Percentiles rank a stretch among this genome's conserved stretches.
phyloP scores from a whole-genome alignment of 2,329 filamentous ascomycete genomes.

The Stemphylium beticola region DNA sequence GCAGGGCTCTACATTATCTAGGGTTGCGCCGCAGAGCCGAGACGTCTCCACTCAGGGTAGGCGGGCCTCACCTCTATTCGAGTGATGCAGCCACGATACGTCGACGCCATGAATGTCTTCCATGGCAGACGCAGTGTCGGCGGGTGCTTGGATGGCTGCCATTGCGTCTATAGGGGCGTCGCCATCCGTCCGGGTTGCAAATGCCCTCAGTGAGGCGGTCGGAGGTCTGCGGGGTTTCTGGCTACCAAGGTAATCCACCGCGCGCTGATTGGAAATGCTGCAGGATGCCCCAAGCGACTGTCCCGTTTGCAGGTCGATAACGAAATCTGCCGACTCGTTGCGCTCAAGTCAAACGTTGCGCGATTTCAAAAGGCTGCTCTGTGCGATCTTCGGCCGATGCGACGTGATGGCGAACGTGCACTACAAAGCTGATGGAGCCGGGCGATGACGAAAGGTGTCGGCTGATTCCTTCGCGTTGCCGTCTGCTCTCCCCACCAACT shows the following conservation, averaged over 20 bases:
- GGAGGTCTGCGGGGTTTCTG: slow-evolving; percentile 38
- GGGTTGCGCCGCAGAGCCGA: slow-evolving; percentile 24
- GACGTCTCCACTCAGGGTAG: slow-evolving; percentile 30
- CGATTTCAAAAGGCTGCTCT: slow-evolving; percentile 13
- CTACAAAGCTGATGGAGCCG: slow-evolving; percentile 10
- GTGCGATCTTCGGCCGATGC: slow-evolving; percentile 23
- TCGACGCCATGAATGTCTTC: slow-evolving; percentile 83
- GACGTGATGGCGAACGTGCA: slow-evolving; percentile 11
- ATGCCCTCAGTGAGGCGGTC: slow-evolving; percentile 22
- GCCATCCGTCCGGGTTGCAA: slow-evolving; percentile 34
- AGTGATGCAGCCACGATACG: slow-evolving; percentile 89
- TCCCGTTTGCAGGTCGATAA: slow-evolving; percentile 4
- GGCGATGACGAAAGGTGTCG: slow-evolving; percentile 23
- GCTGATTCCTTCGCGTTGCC: slow-evolving; percentile 18
- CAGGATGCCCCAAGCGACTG: slow-evolving; percentile 9
- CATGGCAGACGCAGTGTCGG: slow-evolving; percentile 58
- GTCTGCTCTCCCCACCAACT: slow-evolving; percentile 18
- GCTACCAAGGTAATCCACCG: slow-evolving; percentile 25
- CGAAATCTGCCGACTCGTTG: slow-evolving; percentile 10
- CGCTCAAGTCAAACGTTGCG: slow-evolving; percentile 14
- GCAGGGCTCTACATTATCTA: slow-evolving; percentile 19
- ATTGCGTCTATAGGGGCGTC: slow-evolving; percentile 25
- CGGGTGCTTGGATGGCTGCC: slow-evolving; percentile 30
- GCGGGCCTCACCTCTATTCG: slow-evolving; percentile 73
- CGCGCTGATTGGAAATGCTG: slow-evolving; percentile 30